Conservation (phyloP, 177 flowering plant genomes). For the Vitis hybrid region DNA sequence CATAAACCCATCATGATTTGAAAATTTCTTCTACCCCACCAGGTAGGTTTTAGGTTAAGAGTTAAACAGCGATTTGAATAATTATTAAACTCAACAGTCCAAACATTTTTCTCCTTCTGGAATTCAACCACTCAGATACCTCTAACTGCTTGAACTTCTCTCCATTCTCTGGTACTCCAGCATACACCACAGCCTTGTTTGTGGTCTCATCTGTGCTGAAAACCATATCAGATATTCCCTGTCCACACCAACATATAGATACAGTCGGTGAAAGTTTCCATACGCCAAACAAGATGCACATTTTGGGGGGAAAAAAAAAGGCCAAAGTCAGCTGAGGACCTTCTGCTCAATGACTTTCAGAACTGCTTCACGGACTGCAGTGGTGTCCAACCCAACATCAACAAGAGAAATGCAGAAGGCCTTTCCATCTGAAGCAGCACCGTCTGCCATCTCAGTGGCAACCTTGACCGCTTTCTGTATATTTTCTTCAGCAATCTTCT, state of each 20-base stretch:
- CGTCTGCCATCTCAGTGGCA: slow-evolving; percentile 64
- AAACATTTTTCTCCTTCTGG: no score
- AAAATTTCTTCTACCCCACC: no score
- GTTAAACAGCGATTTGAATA: no score
- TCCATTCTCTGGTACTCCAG: slow-evolving; percentile 75
- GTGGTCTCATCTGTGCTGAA: slow-evolving; percentile 74
- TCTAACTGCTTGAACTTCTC: slow-evolving; percentile 50
- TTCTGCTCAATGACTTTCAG: slow-evolving; percentile 65
- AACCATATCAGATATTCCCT: slow-evolving; percentile 86
- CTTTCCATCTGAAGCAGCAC: slow-evolving; percentile 72
- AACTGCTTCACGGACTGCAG: slow-evolving; percentile 93
- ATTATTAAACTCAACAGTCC: no score
- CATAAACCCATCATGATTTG: no score
- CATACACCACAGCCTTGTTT: slow-evolving; percentile 88
- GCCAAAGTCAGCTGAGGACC: slow-evolving; percentile 33
- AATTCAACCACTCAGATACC: slow-evolving; percentile 73
- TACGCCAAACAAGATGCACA: no score
- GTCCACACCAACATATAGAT: slow-evolving; percentile 21
- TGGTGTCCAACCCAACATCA: slow-evolving; percentile 81
- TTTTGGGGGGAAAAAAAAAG: not conserved
- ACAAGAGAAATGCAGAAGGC: slow-evolving; percentile 63
- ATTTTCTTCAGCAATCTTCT: slow-evolving; percentile 80
- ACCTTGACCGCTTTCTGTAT: slow-evolving; percentile 61
- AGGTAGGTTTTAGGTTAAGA: no score
- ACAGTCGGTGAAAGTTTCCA: not conserved